phyloP scores from a whole-genome alignment of 179 eudicot genomes.

The Spergularia azorica region DNA sequence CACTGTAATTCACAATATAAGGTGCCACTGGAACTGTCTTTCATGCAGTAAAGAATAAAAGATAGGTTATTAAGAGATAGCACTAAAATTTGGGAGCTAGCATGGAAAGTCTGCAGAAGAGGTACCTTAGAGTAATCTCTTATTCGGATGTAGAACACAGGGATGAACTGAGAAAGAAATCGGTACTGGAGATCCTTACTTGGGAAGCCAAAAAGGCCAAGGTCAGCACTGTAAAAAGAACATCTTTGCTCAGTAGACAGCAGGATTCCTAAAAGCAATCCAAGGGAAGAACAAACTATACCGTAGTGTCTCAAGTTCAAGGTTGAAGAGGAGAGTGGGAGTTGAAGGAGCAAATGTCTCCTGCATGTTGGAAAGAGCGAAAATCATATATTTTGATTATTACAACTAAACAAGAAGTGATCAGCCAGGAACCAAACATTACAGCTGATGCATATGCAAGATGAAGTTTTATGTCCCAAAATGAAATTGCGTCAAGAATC shows the following conservation, averaged over 20 bases:
- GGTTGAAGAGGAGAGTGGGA: constrained; percentile 88
- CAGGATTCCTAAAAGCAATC: constrained; percentile 2
- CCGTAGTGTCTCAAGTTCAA: constrained; percentile 98
- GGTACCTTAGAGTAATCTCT: constrained; percentile 97
- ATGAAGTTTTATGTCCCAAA: background rate
- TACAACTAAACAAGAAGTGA: background rate
- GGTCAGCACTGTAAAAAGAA: constrained; percentile 70
- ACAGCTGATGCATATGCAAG: background rate
- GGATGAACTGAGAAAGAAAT: constrained; percentile 92
- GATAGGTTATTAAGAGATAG: constrained; percentile 14
- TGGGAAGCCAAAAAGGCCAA: constrained; percentile 95
- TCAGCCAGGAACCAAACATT: background rate
- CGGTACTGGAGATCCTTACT: constrained; percentile 85
- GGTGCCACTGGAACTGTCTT: constrained; percentile 99
- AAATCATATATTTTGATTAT: background rate
- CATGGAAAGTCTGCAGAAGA: constrained; percentile 11
- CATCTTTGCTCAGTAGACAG: constrained; percentile 12
- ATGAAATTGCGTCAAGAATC: background rate
- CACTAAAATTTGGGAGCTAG: background rate
- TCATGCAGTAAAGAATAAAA: constrained; percentile 35
- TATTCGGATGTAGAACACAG: constrained; percentile 87
- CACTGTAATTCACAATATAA: constrained; percentile 81
- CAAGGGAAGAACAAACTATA: constrained; percentile 28
- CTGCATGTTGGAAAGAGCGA: constrained; percentile 44
- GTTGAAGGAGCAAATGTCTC: constrained; percentile 80